Percentiles rank a stretch among this genome's conserved stretches.
Evolutionary conservation across 2,329 filamentous ascomycete genomes (phyloP).

Genomic region (Alternaria triticina): DNA sequence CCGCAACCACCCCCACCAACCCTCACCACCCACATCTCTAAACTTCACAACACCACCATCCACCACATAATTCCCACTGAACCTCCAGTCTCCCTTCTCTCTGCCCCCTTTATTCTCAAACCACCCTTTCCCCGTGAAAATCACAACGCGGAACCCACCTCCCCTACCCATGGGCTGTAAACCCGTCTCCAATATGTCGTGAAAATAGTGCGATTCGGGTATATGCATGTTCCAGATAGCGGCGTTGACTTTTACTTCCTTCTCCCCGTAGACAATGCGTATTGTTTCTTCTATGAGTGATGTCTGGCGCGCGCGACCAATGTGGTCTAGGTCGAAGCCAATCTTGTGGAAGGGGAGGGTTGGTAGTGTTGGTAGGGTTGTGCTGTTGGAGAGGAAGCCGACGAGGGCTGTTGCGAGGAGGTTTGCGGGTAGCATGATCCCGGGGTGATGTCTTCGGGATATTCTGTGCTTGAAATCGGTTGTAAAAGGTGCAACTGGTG

Average conservation of each 20-base stretch:
- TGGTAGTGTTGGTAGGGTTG: background rate
- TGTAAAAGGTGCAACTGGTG: too few species aligned
- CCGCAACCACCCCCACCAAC: too few species aligned
- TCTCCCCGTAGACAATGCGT: background rate
- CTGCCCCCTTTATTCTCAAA: background rate
- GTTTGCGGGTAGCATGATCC: background rate
- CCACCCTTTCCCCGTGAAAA: constrained; percentile 2
- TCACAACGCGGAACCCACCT: constrained; percentile 3
- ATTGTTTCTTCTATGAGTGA: constrained; percentile 3
- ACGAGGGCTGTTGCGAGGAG: background rate
- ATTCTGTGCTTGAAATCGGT: too few species aligned
- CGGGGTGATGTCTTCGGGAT: too few species aligned
- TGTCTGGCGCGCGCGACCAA: constrained; percentile 4
- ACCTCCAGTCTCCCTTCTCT: background rate
- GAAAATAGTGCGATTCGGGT: constrained; percentile 7
- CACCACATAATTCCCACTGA: background rate
- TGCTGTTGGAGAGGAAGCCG: background rate
- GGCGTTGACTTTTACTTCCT: background rate
- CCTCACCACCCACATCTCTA: background rate
- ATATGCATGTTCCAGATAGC: constrained; percentile 16
- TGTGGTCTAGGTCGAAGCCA: constrained; percentile 9
- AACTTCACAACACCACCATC: background rate
- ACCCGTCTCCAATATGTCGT: constrained; percentile 5
- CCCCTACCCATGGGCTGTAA: constrained; percentile 5
- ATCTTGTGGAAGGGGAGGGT: constrained; percentile 3